Evolutionary conservation across 768 basidiomycete genomes (phyloP), one percentile per base, ranked within the genome.

Genomic region (Heimioporus sp.): DNA sequence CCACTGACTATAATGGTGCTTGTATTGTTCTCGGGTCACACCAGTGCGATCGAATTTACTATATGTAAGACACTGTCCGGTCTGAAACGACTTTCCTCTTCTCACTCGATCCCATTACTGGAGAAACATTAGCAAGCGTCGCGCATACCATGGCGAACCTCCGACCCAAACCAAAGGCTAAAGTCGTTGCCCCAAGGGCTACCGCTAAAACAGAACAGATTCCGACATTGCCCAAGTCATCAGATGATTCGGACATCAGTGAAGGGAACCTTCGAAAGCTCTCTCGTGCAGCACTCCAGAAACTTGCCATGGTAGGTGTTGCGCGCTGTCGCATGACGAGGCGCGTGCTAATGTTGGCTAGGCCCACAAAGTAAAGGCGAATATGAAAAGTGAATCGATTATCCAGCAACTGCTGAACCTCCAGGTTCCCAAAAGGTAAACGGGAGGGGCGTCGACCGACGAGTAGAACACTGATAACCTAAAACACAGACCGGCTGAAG

Each of bases 351-450:
- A 64, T n/a, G 32, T 34, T 17, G 12, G 13, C n/a, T 44, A 68
- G 66, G 55, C 46, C 16, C 42, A 40, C 34, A 35, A 49, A 28
- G 54, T 66, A 5, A 64, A 55, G 34, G 62, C 60, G 6, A 68
- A 70, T 32, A 40, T 49, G 32, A 67, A 65, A 53, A 69, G 56
- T 34, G 61, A 65, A 21, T 11, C 39, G 10, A 66, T 67, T n/a
- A 59, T 69, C 10, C 56, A 28, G 42, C 53, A 48, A 19, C n/a
- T 70, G 31, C 41, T 47, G n/a, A 55, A 44, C 39, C 38, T 58
- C 21, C 51, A 51, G 37, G 17, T 15, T 21, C 43, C 43, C 13
- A 56, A 59, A 31, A 48, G 56, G 65, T 63, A 17, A 55, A 48
- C 46, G 4, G 32, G 12, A 15, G n/a, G 11, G 20, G n/a, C 7